Evolutionary conservation across 441 rosid species (phyloP), one percentile per base, ranked within the genome.

Genomic region (Breynia disticha): DNA sequence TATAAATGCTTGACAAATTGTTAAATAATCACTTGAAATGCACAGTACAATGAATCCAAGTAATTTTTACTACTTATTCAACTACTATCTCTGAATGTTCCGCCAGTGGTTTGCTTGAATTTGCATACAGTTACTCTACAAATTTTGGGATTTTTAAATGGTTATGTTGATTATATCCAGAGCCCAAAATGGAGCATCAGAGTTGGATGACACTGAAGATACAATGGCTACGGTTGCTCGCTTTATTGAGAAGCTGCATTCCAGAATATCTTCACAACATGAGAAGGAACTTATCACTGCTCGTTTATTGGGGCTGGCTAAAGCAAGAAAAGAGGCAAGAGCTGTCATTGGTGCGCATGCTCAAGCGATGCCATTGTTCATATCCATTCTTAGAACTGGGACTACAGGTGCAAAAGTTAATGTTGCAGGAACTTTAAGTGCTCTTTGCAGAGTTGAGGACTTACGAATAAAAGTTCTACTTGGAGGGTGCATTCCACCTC

Each of bases 401-500:
- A 81, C 89, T 37, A 50, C 63, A 60, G 49, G 72, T 52, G 87
- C 94, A 8, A 87, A 85, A 80, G 73, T 76, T 16, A 83, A 87
- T 56, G 84, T 85, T 44, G 96, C 95, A 58, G 79, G 76, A 38
- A 70, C 76, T 49, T 69, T 91, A 9, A 78, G 85, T 50, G 72
- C 63, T 61, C 53, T 90, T 54, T 87, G 93, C 80, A 79, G 81
- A 79, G 90, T 87, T 60, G 82, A 81, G 21, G 86, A 82, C 37
- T 53, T 91, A 41, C 79, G 90, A 58, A 67, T 87, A 41, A 84
- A 89, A 66, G 88, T 90, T 46, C 77, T 90, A 24, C 86, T 87
- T 19, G 98, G 95, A 21, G 96, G 98, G 55, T 90, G 98, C 64
- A 76, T 87, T 66, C 98, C 96, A 1, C 98, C 95, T 12, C 56